Base-by-base conservation (phyloP, 805 yeast species). In the Starmerella powellii region DNA sequence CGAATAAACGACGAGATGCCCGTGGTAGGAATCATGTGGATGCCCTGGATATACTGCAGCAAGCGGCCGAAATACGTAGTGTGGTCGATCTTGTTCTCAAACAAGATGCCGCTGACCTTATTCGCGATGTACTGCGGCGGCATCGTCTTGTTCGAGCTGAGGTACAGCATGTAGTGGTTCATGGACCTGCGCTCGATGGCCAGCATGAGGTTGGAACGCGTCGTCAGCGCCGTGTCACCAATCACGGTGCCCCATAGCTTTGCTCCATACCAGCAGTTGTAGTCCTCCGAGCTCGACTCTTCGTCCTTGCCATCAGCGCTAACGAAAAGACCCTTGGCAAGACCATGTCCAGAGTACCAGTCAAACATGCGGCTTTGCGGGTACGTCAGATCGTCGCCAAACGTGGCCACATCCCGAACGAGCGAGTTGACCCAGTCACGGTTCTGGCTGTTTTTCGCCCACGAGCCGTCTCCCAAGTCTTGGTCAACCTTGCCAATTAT, bases 11-110 rank as follows among this genome's bases (percentile, higher is more conserved):
- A 66, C 19, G 80, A 73, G 15, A 68, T 66, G 1, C 84, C 80
- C 0, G 82, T 78, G 23, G 74, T 63, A 18, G 87, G 87, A 30
- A 80, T 56, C 86, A 80, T 80, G 57, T 80, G 86, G 46, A 80
- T 80, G 4, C 88, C 88, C 51, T 80, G 84, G 40, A 78, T 78
- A 53, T 73, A 80, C 58, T 78, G 78, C 31, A 64, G 61, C 41
- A 70, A 63, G 45, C 63, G 56, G 4, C 86, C 86, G 55, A 80
- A 80, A 54, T 73, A 80, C 2, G 87, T 80, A 6, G 83, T 72
- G 62, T 80, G 77, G 54, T 75, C 83, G 44, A 77, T 65, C 55
- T 79, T 78, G 62, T 80, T 79, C 56, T 80, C 86, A 59, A 78
- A 78, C 35, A 73, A 58, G 44, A 80, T 78, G 6, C 88, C 88